These are phyloP conservation scores for Backusella psychrophila DNA, from an alignment of 192 early-diverging fungal genomes.

Conservation along the genomic window DNA sequence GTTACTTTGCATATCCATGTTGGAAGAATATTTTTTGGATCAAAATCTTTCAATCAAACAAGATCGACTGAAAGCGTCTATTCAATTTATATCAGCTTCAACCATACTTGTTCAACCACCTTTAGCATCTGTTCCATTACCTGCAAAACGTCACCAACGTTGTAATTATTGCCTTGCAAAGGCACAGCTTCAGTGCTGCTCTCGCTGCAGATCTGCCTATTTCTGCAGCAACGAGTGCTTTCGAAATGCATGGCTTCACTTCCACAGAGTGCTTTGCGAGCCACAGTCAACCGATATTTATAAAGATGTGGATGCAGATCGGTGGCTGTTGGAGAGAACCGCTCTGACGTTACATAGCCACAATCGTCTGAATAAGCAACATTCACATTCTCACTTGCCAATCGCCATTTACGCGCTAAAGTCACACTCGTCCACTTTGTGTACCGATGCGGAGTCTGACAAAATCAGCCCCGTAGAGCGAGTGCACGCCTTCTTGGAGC, in stretches of 20 bases:
- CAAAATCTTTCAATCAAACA: background rate
- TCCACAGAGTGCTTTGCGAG: slow-evolving; percentile 20
- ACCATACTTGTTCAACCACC: slow-evolving; percentile 10
- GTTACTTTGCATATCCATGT: background rate
- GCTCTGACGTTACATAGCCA: slow-evolving; percentile 29
- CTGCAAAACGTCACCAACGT: slow-evolving; percentile 23
- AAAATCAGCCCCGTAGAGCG: background rate
- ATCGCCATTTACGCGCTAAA: slow-evolving; percentile 24
- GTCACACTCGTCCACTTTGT: slow-evolving; percentile 3
- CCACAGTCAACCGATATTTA: slow-evolving; percentile 23
- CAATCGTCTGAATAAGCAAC: slow-evolving; percentile 32
- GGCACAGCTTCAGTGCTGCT: slow-evolving; percentile 31
- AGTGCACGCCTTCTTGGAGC: slow-evolving; percentile 2
- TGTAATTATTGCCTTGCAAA: slow-evolving; percentile 29
- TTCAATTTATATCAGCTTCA: background rate
- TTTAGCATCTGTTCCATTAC: slow-evolving; percentile 28
- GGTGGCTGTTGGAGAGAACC: slow-evolving; percentile 22
- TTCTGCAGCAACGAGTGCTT: slow-evolving; percentile 36
- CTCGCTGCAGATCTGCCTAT: slow-evolving; percentile 30
- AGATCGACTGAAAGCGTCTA: background rate
- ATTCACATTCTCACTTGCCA: slow-evolving; percentile 29
- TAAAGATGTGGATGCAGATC: slow-evolving; percentile 23
- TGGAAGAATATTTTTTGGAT: slow-evolving; percentile 14
- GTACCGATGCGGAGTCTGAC: background rate
- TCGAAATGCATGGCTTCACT: slow-evolving; percentile 33